These are phyloP conservation scores for Hymenoscyphus infarciens DNA, from an alignment of 2,329 filamentous ascomycete genomes.

Conservation along the genomic window DNA sequence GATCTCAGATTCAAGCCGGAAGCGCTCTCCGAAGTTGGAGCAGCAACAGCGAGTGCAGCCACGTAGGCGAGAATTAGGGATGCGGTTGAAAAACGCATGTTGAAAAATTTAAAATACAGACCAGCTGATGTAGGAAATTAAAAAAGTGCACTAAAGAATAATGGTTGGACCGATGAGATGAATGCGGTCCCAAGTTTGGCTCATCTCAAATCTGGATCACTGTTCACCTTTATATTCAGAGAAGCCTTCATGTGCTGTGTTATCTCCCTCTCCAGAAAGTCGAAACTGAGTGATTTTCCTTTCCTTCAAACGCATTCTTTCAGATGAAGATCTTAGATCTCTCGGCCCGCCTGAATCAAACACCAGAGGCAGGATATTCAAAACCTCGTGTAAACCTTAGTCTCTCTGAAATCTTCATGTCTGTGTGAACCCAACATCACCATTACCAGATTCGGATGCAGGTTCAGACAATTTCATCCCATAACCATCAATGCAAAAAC, in stretches of 20 bases:
- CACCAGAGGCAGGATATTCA: not conserved
- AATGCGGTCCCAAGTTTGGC: not conserved
- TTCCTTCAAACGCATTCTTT: not conserved
- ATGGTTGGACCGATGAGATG: not conserved
- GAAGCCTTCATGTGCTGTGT: not conserved
- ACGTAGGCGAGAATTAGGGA: slow-evolving; percentile 15
- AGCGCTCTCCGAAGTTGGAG: slow-evolving; percentile 3
- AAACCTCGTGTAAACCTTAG: not conserved
- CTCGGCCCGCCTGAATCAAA: not conserved
- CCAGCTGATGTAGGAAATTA: not conserved
- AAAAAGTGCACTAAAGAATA: not conserved
- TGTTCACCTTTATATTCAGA: not conserved
- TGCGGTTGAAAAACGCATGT: slow-evolving; percentile 22
- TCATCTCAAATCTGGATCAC: not conserved
- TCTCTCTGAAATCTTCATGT: not conserved
- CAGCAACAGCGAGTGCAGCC: slow-evolving; percentile 12
- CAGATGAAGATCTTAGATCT: not conserved
- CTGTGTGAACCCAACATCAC: not conserved
- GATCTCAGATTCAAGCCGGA: slow-evolving; percentile 8
- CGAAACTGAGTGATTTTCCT: not conserved
- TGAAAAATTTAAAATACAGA: slow-evolving; percentile 3
- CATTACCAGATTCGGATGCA: not conserved
- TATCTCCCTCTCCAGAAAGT: not conserved
- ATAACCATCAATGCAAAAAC: not conserved
- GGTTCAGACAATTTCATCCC: not conserved